Conservation (phyloP, 768 basidiomycete species). For the Nidularia sp. region DNA sequence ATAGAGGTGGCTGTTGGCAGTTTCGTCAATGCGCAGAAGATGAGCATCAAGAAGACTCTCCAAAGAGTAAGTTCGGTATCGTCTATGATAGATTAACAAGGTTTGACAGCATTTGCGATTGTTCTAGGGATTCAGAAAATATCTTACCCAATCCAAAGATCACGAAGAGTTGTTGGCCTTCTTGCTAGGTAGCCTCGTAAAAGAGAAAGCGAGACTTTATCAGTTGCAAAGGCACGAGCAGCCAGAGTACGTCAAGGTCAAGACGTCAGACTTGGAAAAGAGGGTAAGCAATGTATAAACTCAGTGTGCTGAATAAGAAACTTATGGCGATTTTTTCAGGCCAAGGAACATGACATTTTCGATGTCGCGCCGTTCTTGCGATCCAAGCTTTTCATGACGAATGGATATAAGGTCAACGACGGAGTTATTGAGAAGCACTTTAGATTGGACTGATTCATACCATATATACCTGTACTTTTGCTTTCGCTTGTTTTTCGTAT, state of each 20-base stretch:
- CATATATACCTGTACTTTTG: conserved; percentile 4
- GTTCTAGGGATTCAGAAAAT: conserved; percentile 89
- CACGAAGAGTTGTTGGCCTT: conserved; percentile 95
- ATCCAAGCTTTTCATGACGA: conserved; percentile 80
- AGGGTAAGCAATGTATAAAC: conserved; percentile 48
- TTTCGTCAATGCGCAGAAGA: conserved; percentile 96
- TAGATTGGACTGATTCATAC: conserved; percentile 28
- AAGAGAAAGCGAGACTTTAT: conserved; percentile 85
- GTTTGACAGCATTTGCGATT: neutral
- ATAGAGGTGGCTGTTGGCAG: conserved; percentile 94
- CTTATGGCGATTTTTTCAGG: conserved; percentile 38
- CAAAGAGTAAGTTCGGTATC: conserved; percentile 65
- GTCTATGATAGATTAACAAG: no score
- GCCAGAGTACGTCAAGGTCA: conserved; percentile 73
- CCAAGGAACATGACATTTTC: conserved; percentile 96
- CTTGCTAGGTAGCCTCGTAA: conserved; percentile 89
- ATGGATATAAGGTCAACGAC: conserved; percentile 79
- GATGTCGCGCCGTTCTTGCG: conserved; percentile 83
- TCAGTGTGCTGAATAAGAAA: neutral
- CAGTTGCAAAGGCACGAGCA: conserved; percentile 75
- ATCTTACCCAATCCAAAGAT: conserved; percentile 92
- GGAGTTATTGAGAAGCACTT: conserved; percentile 75
- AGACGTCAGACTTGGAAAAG: conserved; percentile 80
- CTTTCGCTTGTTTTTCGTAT: conserved; percentile 13
- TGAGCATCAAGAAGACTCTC: conserved; percentile 96